These are phyloP conservation scores for Phlyctochytrium bullatum DNA, from an alignment of 192 early-diverging fungal genomes.

Conservation along the genomic window DNA sequence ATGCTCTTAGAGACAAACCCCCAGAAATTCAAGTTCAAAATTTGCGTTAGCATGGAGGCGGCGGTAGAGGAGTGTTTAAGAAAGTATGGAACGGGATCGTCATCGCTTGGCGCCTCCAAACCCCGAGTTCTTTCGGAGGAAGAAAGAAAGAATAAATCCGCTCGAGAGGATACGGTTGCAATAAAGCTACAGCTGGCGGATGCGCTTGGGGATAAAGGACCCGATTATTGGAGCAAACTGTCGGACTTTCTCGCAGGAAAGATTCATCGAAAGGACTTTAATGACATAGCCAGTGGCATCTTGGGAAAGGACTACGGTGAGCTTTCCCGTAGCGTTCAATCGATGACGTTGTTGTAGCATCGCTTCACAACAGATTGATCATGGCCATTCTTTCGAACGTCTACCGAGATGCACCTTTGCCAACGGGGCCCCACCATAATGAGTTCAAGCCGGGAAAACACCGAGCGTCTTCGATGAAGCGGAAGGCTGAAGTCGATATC, in stretches of 20 bases:
- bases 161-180: slow-evolving; percentile 36
- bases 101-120: too few relatives aligned
- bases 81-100: too few relatives aligned
- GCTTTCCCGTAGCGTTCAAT: neutral
- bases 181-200: slow-evolving; percentile 41
- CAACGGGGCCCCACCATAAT: neutral
- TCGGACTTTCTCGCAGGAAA: slow-evolving; percentile 33
- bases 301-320: slow-evolving; percentile 25
- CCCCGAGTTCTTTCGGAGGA: too few relatives aligned
- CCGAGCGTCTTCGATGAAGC: neutral
- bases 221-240: slow-evolving; percentile 40
- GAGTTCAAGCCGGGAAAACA: slow-evolving; percentile 3
- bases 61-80: too few relatives aligned
- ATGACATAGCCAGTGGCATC: slow-evolving; percentile 8
- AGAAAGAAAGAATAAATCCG: neutral
- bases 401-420: slow-evolving; percentile 8
- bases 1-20: too few relatives aligned
- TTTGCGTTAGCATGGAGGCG: too few relatives aligned
- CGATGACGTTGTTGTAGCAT: slow-evolving; percentile 10
- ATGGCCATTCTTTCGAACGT: slow-evolving; percentile 42
- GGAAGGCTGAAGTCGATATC: neutral
- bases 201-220: slow-evolving; percentile 34
- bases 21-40: too few relatives aligned
- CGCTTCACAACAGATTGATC: slow-evolving; percentile 38
- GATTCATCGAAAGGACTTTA: slow-evolving; percentile 22